A percentile compares a stretch with the other conserved stretches of the same genome.
phyloP scores from a whole-genome alignment of 2,329 filamentous ascomycete genomes.

The Colletotrichum paranaense region DNA sequence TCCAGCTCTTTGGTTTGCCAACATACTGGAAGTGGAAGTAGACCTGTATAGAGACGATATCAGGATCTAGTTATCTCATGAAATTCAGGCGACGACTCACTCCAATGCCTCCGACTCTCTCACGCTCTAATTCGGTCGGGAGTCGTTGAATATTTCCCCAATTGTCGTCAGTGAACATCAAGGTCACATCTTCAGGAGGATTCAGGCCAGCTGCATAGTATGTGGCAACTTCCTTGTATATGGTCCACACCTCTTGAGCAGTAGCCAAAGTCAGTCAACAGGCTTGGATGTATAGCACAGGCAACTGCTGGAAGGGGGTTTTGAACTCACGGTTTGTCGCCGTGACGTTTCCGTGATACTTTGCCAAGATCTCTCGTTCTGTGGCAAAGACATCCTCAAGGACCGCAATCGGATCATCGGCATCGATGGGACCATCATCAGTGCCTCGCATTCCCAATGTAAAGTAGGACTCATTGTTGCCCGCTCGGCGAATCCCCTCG shows the following conservation, averaged over 20 bases:
- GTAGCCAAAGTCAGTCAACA: too few relatives aligned
- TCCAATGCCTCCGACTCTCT: constrained; percentile 67
- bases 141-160: constrained; percentile 68
- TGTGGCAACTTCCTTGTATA: constrained; percentile 71
- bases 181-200: constrained; percentile 66
- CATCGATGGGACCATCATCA: constrained; percentile 69
- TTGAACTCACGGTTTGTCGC: constrained; percentile 70
- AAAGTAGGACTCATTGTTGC: constrained; percentile 68
- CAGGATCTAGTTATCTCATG: background rate
- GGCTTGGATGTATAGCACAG: too few relatives aligned
- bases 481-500: constrained; percentile 66
- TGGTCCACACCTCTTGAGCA: constrained; percentile 70
- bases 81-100: constrained; percentile 41
- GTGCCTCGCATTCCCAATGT: constrained; percentile 76
- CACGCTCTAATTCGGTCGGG: constrained; percentile 63
- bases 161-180: constrained; percentile 72
- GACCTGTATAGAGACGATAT: constrained; percentile 40
- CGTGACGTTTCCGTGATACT: constrained; percentile 63
- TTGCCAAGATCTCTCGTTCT: constrained; percentile 68
- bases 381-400: constrained; percentile 69
- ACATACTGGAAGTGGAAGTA: constrained; percentile 62
- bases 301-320: constrained; percentile 43
- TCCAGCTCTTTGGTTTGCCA: constrained; percentile 47
- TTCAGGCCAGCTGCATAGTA: constrained; percentile 68
- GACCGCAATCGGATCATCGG: constrained; percentile 62